Evolutionary conservation across 805 yeast genomes (phyloP), one percentile per base, ranked within the genome.

Genomic region (Schizosaccharomyces cryophilus): DNA sequence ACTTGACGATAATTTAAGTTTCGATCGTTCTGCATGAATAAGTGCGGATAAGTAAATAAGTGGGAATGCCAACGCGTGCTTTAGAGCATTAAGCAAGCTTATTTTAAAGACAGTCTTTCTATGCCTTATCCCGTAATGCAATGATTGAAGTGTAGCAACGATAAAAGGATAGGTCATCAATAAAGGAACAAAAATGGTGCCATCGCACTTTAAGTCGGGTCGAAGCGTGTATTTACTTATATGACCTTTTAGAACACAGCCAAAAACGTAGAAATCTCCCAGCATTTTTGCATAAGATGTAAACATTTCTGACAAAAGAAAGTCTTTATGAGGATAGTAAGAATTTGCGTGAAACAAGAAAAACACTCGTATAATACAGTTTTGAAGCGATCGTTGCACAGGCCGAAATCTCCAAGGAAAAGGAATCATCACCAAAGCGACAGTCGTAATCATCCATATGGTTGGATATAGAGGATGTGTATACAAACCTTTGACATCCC

Each of bases 91-190:
- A 62, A 78, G 73, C 24, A 88, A 66, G 68, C 87, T 90, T 19
- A 45, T 45, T 45, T 45, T 45, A 4, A 45, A n/a, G 9, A 24
- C 26, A 11, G 9, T 7, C 21, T 30, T 38, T 19, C 48, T 56
- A 60, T 75, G 75, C 9, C 83, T 76, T 59, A 74, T 68, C 13
- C 71, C 66, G 67, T 75, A 87, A 67, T 93, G 98, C 66, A 83
- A 69, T 70, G 97, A 93, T 72, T 93, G 99, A 58, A 79, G 78
- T 31, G 90, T 75, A 67, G 98, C 77, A 35, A 90, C 80, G n/a
- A 79, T 67, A 6, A 81, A 78, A 0, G 98, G 98, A 7, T 82
- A 70, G 29, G 69, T 62, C 26, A 72, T 67, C 7, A 73, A 64
- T 2, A 74, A 19, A 3, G 77, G 73, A 9, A 73, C 75, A 48